These are phyloP conservation scores for Rutstroemia sp. DNA, from an alignment of 2,329 filamentous ascomycete species.

Conservation along the genomic window DNA sequence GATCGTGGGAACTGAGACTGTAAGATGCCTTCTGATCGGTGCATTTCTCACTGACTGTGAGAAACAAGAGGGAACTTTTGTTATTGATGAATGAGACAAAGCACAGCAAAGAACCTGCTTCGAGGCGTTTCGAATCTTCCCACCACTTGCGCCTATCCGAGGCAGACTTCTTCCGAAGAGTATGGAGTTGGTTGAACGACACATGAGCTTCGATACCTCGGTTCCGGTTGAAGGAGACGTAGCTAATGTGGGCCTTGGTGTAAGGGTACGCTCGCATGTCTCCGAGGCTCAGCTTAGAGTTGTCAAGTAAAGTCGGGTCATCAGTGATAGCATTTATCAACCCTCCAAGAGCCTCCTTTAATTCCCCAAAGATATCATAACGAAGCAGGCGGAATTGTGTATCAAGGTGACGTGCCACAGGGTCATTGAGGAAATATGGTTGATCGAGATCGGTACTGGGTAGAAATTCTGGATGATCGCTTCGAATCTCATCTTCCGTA, in stretches of 20 bases:
- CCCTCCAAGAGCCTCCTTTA: conserved; percentile 30
- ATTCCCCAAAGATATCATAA: conserved; percentile 45
- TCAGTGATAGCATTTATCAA: conserved; percentile 14
- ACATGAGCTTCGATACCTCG: background rate
- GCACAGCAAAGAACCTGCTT: conserved; percentile 41
- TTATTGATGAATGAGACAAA: conserved; percentile 20
- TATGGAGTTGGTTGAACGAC: background rate
- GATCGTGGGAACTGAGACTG: background rate
- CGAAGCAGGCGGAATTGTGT: conserved; percentile 25
- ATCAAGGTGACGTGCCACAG: background rate
- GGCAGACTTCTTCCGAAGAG: background rate
- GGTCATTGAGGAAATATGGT: background rate
- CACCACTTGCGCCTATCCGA: conserved; percentile 39
- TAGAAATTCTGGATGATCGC: conserved; percentile 19
- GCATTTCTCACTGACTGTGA: background rate
- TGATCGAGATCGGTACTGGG: conserved; percentile 11
- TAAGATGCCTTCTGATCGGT: background rate
- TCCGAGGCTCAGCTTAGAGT: background rate
- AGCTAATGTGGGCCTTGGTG: background rate
- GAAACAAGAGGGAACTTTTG: conserved; percentile 24
- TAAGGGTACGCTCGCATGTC: background rate
- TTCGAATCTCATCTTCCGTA: conserved; percentile 3
- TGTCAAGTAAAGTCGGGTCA: background rate
- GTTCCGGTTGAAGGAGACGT: background rate
- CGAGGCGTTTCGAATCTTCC: conserved; percentile 38